Conservation (phyloP, 2,329 filamentous ascomycete genomes). For the Penicillium sp. region DNA sequence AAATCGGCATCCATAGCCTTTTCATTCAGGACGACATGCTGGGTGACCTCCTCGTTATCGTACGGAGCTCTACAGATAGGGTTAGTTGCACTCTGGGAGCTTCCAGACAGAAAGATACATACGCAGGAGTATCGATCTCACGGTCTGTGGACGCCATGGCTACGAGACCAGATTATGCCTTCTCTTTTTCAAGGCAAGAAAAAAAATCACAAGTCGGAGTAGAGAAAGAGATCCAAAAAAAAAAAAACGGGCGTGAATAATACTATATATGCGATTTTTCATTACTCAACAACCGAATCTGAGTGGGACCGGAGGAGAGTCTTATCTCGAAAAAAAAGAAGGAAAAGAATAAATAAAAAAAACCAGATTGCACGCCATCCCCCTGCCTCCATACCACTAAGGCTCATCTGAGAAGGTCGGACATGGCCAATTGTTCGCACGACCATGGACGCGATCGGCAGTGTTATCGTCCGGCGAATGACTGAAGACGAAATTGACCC, state of each 20-base stretch:
- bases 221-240: not conserved
- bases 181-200: constrained; percentile 1
- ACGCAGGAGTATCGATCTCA: constrained; percentile 31
- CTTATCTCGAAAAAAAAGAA: not conserved
- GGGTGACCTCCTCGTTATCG: constrained; percentile 15
- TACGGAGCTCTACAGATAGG: constrained; percentile 18
- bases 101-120: constrained; percentile 10
- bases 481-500: constrained; percentile 3
- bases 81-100: constrained; percentile 1
- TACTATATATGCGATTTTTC: constrained; percentile 27
- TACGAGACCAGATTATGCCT: constrained; percentile 7
- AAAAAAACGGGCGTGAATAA: constrained; percentile 16
- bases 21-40: constrained; percentile 25
- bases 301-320: constrained; percentile 17
- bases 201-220: constrained; percentile 10
- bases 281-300: constrained; percentile 19
- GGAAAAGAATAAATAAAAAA: constrained; percentile 7
- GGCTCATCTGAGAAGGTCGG: constrained; percentile 13
- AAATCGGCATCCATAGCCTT: constrained; percentile 24
- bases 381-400: not conserved
- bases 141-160: constrained; percentile 28
- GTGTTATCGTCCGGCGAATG: constrained; percentile 13
- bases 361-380: not conserved
- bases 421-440: constrained; percentile 20
- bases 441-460: constrained; percentile 27